Conservation (phyloP, 352 stramenopile species). For the Blastocystis sp. region DNA sequence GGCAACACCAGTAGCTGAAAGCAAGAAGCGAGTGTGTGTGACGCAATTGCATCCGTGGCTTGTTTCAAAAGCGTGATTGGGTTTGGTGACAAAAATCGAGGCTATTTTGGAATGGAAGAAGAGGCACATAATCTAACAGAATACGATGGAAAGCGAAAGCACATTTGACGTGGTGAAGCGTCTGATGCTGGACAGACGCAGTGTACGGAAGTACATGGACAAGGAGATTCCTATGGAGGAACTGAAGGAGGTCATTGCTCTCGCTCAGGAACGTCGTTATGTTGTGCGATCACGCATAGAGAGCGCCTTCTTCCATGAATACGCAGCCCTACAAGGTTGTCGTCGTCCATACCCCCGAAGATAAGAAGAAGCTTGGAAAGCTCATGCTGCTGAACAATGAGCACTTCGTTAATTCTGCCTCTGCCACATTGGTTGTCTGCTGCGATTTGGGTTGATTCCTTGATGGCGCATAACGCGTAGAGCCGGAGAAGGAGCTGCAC, state of each 20-base stretch:
- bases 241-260: constrained; percentile 57
- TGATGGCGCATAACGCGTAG: not conserved
- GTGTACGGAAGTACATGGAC: constrained; percentile 66
- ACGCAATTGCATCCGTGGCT: too few relatives aligned
- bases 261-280: constrained; percentile 18
- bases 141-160: not conserved
- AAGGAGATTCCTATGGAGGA: constrained; percentile 64
- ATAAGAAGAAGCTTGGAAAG: constrained; percentile 55
- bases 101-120: too few relatives aligned
- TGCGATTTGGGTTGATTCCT: constrained; percentile 35
- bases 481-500: constrained; percentile 5
- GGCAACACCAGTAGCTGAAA: too few relatives aligned
- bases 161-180: constrained; percentile 61
- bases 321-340: constrained; percentile 63
- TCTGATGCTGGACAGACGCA: constrained; percentile 56
- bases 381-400: constrained; percentile 57
- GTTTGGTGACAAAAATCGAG: too few relatives aligned
- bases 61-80: too few relatives aligned
- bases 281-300: not conserved
- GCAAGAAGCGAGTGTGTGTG: too few relatives aligned
- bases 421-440: constrained; percentile 59
- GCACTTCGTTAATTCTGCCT: constrained; percentile 39
- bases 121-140: too few relatives aligned
- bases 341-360: constrained; percentile 57
- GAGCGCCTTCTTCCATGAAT: constrained; percentile 63